A percentile compares a stretch with the other conserved stretches of the same genome.
These are phyloP conservation scores for Aegilops tauschii DNA, from an alignment of 176 grass and related monocot species.

Conservation along the genomic window DNA sequence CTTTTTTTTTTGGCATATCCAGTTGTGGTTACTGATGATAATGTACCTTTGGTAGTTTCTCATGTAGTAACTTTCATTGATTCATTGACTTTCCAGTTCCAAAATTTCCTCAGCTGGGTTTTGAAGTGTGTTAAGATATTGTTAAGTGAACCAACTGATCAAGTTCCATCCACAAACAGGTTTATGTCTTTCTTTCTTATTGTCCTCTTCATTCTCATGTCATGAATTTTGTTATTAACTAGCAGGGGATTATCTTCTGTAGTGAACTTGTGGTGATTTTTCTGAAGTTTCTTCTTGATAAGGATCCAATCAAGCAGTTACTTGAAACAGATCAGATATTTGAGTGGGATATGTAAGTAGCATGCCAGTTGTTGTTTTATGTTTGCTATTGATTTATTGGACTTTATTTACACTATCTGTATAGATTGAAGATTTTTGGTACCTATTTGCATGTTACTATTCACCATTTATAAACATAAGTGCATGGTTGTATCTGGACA, in stretches of 20 bases:
- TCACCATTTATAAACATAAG: background rate
- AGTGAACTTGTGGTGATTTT: conserved; percentile 93
- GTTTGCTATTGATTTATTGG: conserved; percentile 8
- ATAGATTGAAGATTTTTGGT: background rate
- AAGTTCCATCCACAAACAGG: conserved; percentile 74
- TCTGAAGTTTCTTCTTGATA: conserved; percentile 84
- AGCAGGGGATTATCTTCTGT: conserved; percentile 13
- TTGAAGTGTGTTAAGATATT: conserved; percentile 85
- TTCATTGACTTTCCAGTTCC: conserved; percentile 60
- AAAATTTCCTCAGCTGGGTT: conserved; percentile 99
- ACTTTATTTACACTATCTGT: background rate
- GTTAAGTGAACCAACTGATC: conserved; percentile 81
- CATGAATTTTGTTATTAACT: conserved; percentile 33
- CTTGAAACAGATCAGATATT: conserved; percentile 64
- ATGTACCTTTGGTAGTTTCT: conserved; percentile 22
- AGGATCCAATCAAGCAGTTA: conserved; percentile 83
- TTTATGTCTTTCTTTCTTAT: conserved; percentile 14
- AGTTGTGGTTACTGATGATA: conserved; percentile 9
- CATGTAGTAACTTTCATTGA: conserved; percentile 41
- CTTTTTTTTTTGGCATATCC: background rate
- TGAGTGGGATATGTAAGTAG: conserved; percentile 79
- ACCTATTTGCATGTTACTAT: conserved; percentile 2
- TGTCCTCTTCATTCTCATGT: conserved; percentile 21
- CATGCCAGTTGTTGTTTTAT: conserved; percentile 25
- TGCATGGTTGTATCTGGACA: background rate